A percentile compares a stretch with the other conserved stretches of the same genome.
phyloP scores from a whole-genome alignment of 495 filamentous ascomycete genomes.

The Letharia lupina region DNA sequence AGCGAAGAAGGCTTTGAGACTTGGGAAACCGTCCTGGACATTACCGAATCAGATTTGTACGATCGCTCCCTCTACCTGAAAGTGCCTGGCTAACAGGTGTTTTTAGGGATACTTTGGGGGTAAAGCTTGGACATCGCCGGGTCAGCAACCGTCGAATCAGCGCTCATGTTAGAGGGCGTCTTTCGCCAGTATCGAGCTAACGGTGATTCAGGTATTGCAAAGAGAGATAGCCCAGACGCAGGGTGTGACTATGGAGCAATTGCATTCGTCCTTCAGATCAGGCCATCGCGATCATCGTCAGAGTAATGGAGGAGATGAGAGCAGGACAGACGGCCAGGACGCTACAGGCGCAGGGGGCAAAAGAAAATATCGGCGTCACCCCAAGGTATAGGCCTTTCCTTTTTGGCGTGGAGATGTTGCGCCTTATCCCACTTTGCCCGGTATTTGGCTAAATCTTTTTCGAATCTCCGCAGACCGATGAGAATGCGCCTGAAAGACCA shows the following conservation, averaged over 20 bases:
- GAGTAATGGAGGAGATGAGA: conserved; percentile 22
- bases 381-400: conserved; percentile 46
- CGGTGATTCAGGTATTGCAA: conserved; percentile 30
- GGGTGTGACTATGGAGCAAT: conserved; percentile 38
- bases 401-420: not conserved
- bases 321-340: conserved; percentile 24
- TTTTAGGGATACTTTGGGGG: conserved; percentile 53
- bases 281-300: conserved; percentile 16
- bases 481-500: conserved; percentile 66
- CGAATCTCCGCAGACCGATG: conserved; percentile 47
- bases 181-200: conserved; percentile 8
- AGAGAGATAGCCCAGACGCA: conserved; percentile 49
- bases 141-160: conserved; percentile 30
- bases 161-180: not conserved
- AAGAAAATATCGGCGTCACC: conserved; percentile 70
- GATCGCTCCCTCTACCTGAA: not conserved
- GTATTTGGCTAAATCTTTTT: conserved; percentile 6
- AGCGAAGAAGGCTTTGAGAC: conserved; percentile 75
- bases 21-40: conserved; percentile 72
- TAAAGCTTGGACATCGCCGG: conserved; percentile 71
- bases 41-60: conserved; percentile 73
- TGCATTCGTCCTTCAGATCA: conserved; percentile 33
- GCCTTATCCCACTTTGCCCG: not conserved
- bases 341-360: conserved; percentile 37
- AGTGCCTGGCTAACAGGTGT: not conserved